Conservation (phyloP, 2,329 filamentous ascomycete genomes). For the Hymenoscyphus fraxineus region DNA sequence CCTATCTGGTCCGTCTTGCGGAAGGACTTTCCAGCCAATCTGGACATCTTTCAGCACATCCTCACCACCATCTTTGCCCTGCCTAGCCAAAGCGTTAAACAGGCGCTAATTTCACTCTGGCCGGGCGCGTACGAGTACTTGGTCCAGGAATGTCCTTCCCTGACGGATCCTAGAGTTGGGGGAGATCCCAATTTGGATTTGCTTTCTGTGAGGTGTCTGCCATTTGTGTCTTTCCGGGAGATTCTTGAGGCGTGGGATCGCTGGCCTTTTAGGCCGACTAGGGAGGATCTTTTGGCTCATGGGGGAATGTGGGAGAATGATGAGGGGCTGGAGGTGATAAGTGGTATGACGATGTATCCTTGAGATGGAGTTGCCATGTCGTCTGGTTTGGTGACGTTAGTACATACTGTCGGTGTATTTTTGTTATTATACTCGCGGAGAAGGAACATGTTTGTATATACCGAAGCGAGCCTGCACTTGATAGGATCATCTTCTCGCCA, state of each 20-base stretch:
- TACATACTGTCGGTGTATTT: no score
- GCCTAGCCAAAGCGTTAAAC: constrained; percentile 37
- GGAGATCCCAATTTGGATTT: constrained; percentile 41
- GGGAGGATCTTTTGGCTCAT: constrained; percentile 44
- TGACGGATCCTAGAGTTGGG: constrained; percentile 46
- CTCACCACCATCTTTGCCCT: constrained; percentile 40
- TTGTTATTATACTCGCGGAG: no score
- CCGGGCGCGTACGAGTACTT: constrained; percentile 57
- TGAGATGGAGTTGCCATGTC: no score
- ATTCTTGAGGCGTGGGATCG: constrained; percentile 57
- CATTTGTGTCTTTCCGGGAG: constrained; percentile 52
- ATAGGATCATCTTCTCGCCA: no score
- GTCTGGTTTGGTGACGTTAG: no score
- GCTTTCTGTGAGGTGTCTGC: constrained; percentile 48
- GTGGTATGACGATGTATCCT: background rate
- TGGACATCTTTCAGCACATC: constrained; percentile 53
- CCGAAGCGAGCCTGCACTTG: no score
- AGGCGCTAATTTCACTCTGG: constrained; percentile 48
- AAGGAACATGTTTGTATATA: no score
- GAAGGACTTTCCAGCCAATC: constrained; percentile 35
- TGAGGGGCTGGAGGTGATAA: background rate
- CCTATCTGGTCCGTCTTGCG: constrained; percentile 47
- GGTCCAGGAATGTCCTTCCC: constrained; percentile 44
- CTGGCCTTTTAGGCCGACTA: constrained; percentile 64
- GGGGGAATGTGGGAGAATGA: background rate